Conservation (phyloP, 805 yeast species). For the Ogataea chonburiensis region DNA sequence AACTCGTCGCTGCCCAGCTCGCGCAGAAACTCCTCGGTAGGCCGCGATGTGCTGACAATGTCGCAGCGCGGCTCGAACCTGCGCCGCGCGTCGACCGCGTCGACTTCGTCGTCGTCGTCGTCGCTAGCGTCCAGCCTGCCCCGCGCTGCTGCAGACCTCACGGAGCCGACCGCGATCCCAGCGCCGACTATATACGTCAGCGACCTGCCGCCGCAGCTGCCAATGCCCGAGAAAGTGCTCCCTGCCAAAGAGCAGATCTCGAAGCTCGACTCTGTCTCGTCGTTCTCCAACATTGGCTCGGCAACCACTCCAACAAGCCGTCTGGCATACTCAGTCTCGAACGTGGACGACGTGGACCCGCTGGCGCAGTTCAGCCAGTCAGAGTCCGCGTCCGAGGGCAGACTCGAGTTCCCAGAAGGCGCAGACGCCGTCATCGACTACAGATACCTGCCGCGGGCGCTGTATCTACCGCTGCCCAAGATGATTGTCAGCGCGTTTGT, state of each 20-base stretch:
- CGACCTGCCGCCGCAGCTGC: constrained; percentile 52
- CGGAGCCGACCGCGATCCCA: background rate
- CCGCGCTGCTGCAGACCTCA: background rate
- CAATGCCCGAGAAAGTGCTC: constrained; percentile 42
- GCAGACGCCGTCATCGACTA: constrained; percentile 46
- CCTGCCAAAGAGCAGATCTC: background rate
- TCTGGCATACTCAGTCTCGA: constrained; percentile 10
- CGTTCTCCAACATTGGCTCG: constrained; percentile 1
- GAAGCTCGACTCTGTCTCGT: background rate
- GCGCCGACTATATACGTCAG: constrained; percentile 9
- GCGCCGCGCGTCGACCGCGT: constrained; percentile 20
- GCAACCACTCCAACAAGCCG: constrained; percentile 5
- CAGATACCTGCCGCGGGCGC: constrained; percentile 60
- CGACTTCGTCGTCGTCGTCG: constrained; percentile 22
- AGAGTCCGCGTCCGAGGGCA: constrained; percentile 5
- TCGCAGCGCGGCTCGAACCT: constrained; percentile 19
- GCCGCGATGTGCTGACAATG: constrained; percentile 3
- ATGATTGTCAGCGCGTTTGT: constrained; percentile 61
- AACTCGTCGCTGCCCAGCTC: constrained; percentile 2
- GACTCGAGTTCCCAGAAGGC: constrained; percentile 17
- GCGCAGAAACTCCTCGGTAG: constrained; percentile 4
- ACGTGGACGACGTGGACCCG: constrained; percentile 4
- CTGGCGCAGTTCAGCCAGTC: background rate
- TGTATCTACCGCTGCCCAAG: constrained; percentile 68
- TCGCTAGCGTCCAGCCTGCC: constrained; percentile 14